These are phyloP conservation scores for Scutellaria baicalensis DNA, from an alignment of 257 asterid species.

Conservation along the genomic window DNA sequence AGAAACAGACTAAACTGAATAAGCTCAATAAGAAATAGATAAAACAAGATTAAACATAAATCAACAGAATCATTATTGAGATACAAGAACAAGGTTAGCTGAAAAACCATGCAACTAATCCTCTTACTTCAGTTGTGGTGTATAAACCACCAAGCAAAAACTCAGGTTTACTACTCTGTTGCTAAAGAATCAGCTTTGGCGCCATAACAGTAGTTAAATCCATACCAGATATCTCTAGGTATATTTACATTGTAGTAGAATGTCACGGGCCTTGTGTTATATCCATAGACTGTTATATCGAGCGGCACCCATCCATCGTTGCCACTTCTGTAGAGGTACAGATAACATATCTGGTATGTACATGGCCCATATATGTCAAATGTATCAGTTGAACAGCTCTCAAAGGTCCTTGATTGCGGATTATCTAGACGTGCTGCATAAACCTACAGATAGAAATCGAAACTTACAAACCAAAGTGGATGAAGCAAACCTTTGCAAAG, in stretches of 20 bases:
- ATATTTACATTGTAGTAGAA: slow-evolving; percentile 59
- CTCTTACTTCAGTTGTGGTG: slow-evolving; percentile 7
- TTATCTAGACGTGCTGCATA: slow-evolving; percentile 83
- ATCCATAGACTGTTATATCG: slow-evolving; percentile 60
- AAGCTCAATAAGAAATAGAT: too few species aligned
- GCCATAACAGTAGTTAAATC: slow-evolving; percentile 53
- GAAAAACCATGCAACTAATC: neutral
- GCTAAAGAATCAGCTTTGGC: slow-evolving; percentile 18
- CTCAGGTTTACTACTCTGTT: neutral
- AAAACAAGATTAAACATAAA: neutral
- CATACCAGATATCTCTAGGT: slow-evolving; percentile 72
- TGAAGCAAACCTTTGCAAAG: neutral
- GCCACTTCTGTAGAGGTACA: slow-evolving; percentile 87
- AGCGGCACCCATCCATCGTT: slow-evolving; percentile 86
- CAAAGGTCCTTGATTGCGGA: slow-evolving; percentile 63
- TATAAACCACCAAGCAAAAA: neutral
- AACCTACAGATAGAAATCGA: slow-evolving; percentile 34
- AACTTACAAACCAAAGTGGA: neutral
- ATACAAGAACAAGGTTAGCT: neutral
- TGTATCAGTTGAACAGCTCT: slow-evolving; percentile 71
- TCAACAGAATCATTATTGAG: neutral
- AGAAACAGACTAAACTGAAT: too few species aligned
- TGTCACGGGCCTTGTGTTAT: slow-evolving; percentile 39
- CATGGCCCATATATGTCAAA: slow-evolving; percentile 71
- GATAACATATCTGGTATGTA: slow-evolving; percentile 80